Percentiles rank a stretch among this genome's conserved stretches.
Evolutionary conservation across 2,329 filamentous ascomycete genomes (phyloP).

Genomic region (Colletotrichum sp.): DNA sequence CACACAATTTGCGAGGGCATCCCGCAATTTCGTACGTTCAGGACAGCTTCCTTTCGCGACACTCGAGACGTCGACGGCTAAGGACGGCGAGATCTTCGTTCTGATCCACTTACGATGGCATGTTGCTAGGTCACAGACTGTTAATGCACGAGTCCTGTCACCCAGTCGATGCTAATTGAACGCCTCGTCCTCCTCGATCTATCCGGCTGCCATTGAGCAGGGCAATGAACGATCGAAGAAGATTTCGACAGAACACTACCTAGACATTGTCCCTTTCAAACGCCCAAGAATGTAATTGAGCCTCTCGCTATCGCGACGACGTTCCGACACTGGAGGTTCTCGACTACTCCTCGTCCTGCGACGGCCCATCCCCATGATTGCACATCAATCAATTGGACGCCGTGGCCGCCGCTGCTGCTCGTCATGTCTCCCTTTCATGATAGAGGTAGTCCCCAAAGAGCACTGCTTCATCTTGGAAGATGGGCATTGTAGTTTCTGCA

Average conservation of each 20-base stretch:
- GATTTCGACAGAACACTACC: neutral
- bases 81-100: neutral
- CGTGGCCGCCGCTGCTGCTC: neutral
- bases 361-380: neutral
- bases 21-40: neutral
- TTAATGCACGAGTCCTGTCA: neutral
- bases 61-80: neutral
- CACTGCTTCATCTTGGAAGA: neutral
- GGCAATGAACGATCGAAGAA: neutral
- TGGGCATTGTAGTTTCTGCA: neutral
- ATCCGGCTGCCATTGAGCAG: neutral
- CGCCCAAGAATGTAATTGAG: neutral
- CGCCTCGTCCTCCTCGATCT: neutral
- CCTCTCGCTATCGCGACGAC: neutral
- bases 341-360: neutral
- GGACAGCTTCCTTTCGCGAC: neutral
- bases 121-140: neutral
- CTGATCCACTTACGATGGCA: neutral
- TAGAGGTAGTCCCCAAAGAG: accelerated
- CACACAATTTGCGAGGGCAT: neutral
- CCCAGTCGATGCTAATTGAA: neutral
- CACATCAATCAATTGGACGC: neutral
- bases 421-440: neutral
- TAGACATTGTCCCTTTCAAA: neutral
- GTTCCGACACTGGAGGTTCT: neutral